phyloP scores from a whole-genome alignment of 139 green algal genomes.

The Coelastrella sp. region DNA sequence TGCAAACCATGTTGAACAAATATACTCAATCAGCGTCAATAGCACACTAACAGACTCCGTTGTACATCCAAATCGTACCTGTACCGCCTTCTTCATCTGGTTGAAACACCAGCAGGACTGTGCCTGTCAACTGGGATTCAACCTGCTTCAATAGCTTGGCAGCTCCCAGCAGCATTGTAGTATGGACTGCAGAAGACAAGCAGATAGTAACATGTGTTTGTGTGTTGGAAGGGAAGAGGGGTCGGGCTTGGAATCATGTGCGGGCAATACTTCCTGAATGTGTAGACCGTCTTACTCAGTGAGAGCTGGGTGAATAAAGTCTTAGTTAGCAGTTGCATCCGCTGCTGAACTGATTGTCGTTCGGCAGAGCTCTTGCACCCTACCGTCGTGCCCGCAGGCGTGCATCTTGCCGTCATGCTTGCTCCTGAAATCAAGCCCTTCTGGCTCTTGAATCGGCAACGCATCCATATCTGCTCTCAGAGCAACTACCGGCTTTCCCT shows the following conservation, averaged over 20 bases:
- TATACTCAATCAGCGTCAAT: too few relatives aligned
- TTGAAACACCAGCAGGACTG: constrained; percentile 93
- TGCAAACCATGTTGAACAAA: too few relatives aligned
- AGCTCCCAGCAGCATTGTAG: constrained; percentile 87
- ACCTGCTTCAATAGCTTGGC: constrained; percentile 81
- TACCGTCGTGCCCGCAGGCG: constrained; percentile 89
- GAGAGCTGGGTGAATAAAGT: too few relatives aligned
- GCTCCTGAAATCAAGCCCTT: constrained; percentile 51
- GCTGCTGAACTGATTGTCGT: too few relatives aligned
- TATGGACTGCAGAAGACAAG: constrained; percentile 60
- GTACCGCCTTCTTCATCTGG: constrained; percentile 91
- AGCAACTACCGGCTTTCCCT: constrained; percentile 71
- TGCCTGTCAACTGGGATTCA: constrained; percentile 66
- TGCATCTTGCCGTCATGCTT: constrained; percentile 79
- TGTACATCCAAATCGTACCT: constrained; percentile 49
- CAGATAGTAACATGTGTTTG: background rate
- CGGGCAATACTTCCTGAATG: too few relatives aligned
- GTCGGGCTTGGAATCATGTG: too few relatives aligned
- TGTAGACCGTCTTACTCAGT: too few relatives aligned
- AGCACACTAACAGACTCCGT: too few relatives aligned
- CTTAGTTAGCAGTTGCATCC: too few relatives aligned
- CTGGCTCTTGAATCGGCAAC: constrained; percentile 80
- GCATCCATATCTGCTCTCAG: constrained; percentile 94
- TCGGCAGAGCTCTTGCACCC: background rate
- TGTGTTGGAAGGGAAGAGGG: background rate